Evolutionary conservation across 208 protist genomes (phyloP).

Genomic region (Leishmania martiniquensis): DNA sequence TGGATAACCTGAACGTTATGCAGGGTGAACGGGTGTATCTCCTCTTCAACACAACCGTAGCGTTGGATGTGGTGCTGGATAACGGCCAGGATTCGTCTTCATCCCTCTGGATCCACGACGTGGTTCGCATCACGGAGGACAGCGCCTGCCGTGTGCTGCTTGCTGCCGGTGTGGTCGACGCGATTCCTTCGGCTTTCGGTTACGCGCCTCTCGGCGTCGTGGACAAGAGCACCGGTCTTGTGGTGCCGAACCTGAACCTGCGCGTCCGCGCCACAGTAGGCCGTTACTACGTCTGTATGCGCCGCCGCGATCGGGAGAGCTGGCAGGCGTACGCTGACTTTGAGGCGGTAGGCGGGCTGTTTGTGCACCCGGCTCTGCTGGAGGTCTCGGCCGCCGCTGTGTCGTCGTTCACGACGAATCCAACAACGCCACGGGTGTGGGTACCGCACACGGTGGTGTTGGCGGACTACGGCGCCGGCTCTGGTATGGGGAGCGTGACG

Average conservation of each 20-base stretch:
- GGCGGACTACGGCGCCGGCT: conserved; percentile 30
- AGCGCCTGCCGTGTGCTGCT: conserved; percentile 38
- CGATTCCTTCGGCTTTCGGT: conserved; percentile 71
- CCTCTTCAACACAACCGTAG: conserved; percentile 74
- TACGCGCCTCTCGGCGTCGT: conserved; percentile 52
- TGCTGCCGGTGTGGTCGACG: conserved; percentile 31
- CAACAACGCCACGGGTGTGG: conserved; percentile 58
- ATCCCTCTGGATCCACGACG: conserved; percentile 28
- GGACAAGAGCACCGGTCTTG: conserved; percentile 22
- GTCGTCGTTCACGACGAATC: conserved; percentile 47
- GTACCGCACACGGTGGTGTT: conserved; percentile 59
- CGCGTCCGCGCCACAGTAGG: conserved; percentile 60
- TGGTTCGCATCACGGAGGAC: conserved; percentile 62
- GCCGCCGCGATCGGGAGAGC: conserved; percentile 44
- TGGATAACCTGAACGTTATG: conserved; percentile 37
- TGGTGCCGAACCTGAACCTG: conserved; percentile 73
- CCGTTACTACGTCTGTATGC: conserved; percentile 81
- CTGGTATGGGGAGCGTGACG: conserved; percentile 30
- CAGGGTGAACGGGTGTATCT: conserved; percentile 84
- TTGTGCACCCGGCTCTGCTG: conserved; percentile 40
- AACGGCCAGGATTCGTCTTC: conserved; percentile 29
- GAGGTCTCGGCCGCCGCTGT: conserved; percentile 58
- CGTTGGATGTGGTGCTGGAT: conserved; percentile 60
- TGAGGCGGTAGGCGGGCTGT: conserved; percentile 64
- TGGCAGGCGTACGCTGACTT: conserved; percentile 80